A percentile compares a stretch with the other conserved stretches of the same genome.
These are phyloP conservation scores for Claviceps sp. DNA, from an alignment of 2,329 filamentous ascomycete genomes.

Conservation along the genomic window DNA sequence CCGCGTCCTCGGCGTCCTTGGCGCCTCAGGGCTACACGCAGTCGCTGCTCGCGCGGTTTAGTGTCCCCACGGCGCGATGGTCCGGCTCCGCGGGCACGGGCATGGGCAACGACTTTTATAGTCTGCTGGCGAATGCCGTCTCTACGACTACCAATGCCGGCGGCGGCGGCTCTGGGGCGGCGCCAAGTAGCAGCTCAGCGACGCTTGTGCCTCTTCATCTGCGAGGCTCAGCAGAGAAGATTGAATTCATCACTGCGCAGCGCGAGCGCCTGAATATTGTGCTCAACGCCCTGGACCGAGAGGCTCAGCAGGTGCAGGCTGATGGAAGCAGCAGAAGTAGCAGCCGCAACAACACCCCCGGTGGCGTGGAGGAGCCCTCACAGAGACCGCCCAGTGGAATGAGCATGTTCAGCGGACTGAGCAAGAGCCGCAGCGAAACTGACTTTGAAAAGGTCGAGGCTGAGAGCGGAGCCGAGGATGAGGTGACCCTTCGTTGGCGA, in stretches of 20 bases:
- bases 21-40: constrained; percentile 56
- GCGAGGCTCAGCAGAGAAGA: constrained; percentile 49
- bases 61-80: constrained; percentile 57
- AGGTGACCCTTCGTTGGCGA: constrained; percentile 21
- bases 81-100: constrained; percentile 29
- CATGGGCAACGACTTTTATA: constrained; percentile 53
- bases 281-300: constrained; percentile 64
- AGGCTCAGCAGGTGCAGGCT: constrained; percentile 50
- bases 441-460: constrained; percentile 85
- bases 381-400: constrained; percentile 35
- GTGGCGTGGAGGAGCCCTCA: constrained; percentile 20
- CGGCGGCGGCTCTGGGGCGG: constrained; percentile 4
- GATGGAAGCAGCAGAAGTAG: constrained; percentile 14
- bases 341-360: constrained; percentile 7
- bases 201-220: constrained; percentile 60
- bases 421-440: constrained; percentile 71
- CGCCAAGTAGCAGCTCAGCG: constrained; percentile 27
- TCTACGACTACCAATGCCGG: constrained; percentile 42
- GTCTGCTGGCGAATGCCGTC: constrained; percentile 61
- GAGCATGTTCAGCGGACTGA: constrained; percentile 42
- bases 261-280: constrained; percentile 64
- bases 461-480: constrained; percentile 50
- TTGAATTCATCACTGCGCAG: constrained; percentile 65
- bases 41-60: constrained; percentile 72
- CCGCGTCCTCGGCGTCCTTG: constrained; percentile 22